A percentile compares a stretch with the other conserved stretches of the same genome.
These are phyloP conservation scores for Phialemonium atrogriseum DNA, from an alignment of 2,329 filamentous ascomycete genomes.

Conservation along the genomic window DNA sequence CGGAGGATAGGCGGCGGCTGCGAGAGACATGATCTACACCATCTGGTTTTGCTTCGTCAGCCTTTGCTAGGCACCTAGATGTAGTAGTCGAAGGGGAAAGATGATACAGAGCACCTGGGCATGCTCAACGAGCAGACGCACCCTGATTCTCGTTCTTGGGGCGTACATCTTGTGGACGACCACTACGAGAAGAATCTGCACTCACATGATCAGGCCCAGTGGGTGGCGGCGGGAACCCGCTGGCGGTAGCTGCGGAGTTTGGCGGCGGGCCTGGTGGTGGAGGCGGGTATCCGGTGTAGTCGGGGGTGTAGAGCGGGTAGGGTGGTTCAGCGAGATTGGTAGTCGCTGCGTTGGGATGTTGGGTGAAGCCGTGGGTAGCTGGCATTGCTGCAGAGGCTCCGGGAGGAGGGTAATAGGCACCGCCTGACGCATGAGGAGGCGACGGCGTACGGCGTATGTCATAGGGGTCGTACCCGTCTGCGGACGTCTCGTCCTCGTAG, in stretches of 20 bases:
- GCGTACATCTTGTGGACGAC: conserved; percentile 6
- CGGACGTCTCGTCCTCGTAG: conserved; percentile 25
- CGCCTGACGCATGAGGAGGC: conserved; percentile 42
- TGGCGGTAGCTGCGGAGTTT: conserved; percentile 14
- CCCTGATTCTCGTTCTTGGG: conserved; percentile 15
- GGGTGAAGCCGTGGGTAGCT: conserved; percentile 21
- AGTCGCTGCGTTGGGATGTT: conserved; percentile 26
- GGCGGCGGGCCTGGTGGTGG: conserved; percentile 26
- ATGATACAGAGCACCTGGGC: not conserved
- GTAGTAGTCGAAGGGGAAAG: not conserved
- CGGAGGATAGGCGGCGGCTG: conserved; percentile 5
- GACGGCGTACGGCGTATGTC: conserved; percentile 30
- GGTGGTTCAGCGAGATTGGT: conserved; percentile 21
- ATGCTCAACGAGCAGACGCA: conserved; percentile 15
- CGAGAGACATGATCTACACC: conserved; percentile 6
- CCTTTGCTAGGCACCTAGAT: too few species aligned
- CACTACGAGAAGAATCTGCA: conserved; percentile 16
- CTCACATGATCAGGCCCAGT: conserved; percentile 20
- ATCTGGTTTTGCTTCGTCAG: conserved; percentile 7
- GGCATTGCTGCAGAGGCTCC: conserved; percentile 5
- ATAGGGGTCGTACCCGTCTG: conserved; percentile 26
- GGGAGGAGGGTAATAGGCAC: conserved; percentile 35
- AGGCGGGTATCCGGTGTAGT: conserved; percentile 32
- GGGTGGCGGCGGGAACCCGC: conserved; percentile 12
- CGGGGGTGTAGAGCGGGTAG: conserved; percentile 32